A percentile compares a stretch with the other conserved stretches of the same genome.
Conservation (phyloP, 371 early-diverging fungal species). For the Nosema granulosis region DNA sequence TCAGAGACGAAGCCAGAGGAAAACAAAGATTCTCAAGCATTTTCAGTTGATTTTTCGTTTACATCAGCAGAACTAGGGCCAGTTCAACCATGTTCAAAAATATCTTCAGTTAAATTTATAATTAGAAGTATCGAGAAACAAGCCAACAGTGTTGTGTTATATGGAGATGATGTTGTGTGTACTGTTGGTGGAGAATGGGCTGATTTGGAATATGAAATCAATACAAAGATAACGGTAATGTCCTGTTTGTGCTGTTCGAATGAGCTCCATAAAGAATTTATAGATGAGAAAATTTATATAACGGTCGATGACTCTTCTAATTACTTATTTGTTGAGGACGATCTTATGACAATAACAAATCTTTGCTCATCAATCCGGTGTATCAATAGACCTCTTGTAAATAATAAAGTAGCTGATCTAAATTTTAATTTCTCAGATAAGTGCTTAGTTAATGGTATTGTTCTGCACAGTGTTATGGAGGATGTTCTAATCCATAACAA, state of each 20-base stretch:
- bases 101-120: constrained; percentile 15
- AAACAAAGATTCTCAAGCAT: background rate
- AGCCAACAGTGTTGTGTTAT: background rate
- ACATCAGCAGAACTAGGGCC: constrained; percentile 3
- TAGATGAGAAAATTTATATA: background rate
- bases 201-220: constrained; percentile 15
- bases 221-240: constrained; percentile 24
- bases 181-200: constrained; percentile 34
- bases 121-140: constrained; percentile 12
- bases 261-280: background rate
- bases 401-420: constrained; percentile 39
- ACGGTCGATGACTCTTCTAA: constrained; percentile 23
- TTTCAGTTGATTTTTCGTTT: constrained; percentile 6
- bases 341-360: constrained; percentile 51
- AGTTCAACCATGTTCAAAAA: background rate
- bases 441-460: constrained; percentile 43
- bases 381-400: constrained; percentile 42
- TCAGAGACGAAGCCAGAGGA: constrained; percentile 7
- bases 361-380: constrained; percentile 32
- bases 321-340: constrained; percentile 53
- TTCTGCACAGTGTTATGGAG: constrained; percentile 47
- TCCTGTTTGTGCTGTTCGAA: constrained; percentile 27
- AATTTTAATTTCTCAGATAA: constrained; percentile 28
- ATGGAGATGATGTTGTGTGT: constrained; percentile 30
- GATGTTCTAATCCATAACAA: constrained; percentile 14